Base-by-base conservation (phyloP, 345 rosid genomes). In the Eucalyptus sideroxylon region DNA sequence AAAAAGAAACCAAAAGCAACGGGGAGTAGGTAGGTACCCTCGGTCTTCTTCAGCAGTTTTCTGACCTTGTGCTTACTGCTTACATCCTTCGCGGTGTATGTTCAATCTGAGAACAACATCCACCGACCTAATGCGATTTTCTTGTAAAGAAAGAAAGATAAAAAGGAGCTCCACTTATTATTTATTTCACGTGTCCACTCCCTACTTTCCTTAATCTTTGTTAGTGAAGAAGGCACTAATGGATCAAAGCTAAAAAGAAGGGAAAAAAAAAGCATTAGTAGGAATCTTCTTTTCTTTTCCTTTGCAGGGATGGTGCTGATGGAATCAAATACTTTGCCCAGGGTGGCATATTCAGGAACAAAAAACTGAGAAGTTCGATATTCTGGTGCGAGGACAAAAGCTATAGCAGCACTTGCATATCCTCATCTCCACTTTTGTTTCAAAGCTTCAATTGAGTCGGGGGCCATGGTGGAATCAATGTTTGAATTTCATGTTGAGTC, bases 71-170 rank as follows among this genome's bases (percentile, higher is more conserved):
- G 92, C 91, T 94, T 93, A 89, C 99, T 93, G 92, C 91, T 94
- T 93, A 89, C 99, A 96, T 7, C 98, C 99, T 90, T 96, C 99
- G 88, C 99, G 96, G 93, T 95, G 96, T 60, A 98, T 96, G 89
- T 96, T 96, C 77, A 98, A 95, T 90, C 92, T 96, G 86, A 98
- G 95, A 92, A 96, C 96, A 94, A 53, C 59, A 53, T 53, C 59
- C 59, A 30, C 16, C 72, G 72, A 30, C 37, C 80, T 9, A 5
- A 67, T 31, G 3, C 23, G 45, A 72, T 72, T 37, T 12, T 37
- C 83, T 37, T 37, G 27, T 21, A 21, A 37, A 72, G 14, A 19
- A 72, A 72, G 83, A 37, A 72, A 11, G 83, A 72, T 17, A 11
- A 17, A 37, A 72, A 72, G 82, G 23, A 37, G 44, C 26, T 37